Base-by-base conservation (phyloP, 2,329 filamentous ascomycete genomes). In the Fusarium sp. region DNA sequence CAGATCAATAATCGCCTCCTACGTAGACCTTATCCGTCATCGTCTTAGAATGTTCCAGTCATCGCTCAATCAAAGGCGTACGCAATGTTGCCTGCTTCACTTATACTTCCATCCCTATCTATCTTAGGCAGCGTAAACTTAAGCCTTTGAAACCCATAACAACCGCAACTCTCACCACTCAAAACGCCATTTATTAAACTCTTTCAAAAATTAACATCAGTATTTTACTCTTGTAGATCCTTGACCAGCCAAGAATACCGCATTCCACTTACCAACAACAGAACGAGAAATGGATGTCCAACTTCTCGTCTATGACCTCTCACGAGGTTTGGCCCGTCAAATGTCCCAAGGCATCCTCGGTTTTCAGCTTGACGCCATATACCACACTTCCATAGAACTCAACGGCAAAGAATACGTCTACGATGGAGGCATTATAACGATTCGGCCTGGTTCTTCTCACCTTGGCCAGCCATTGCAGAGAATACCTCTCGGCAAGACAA, bases 371-470 rank as follows among this genome's bases (percentile, higher is more conserved):
- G 95, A 98, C 78, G 96, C 96, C 54, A 88, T 99, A 53, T 98
- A 98, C 72, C 96, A 99, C 78, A 98, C 96, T 0, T 93, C 94
- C 0, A 89, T 99, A 54, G 90, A 97, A 41, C 84, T 98, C 39
- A 87, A 89, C 52, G 90, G 90, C n/a, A 86, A 91, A 50, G 96
- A 99, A 79, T 97, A 97, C 78, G 88, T 95, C 73, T 98, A 94
- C 71, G 95, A 97, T 62, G 90, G 92, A 56, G 93, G 93, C 56
- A 91, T 98, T 52, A 92, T 97, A 73, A 89, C 90, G 54, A 93
- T 95, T 62, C 81, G 83, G 11, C 93, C 96, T 0, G 94, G 94
- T 1, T 85, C 87, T 13, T 97, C 94, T 2, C 95, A 98, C 76
- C 90, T 97, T 73, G 96, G 95, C 8, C 85, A 84, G 54, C 94